A percentile compares a stretch with the other conserved stretches of the same genome.
Evolutionary conservation across 2,329 filamentous ascomycete species (phyloP).

Genomic region (Talaromyces sp.): DNA sequence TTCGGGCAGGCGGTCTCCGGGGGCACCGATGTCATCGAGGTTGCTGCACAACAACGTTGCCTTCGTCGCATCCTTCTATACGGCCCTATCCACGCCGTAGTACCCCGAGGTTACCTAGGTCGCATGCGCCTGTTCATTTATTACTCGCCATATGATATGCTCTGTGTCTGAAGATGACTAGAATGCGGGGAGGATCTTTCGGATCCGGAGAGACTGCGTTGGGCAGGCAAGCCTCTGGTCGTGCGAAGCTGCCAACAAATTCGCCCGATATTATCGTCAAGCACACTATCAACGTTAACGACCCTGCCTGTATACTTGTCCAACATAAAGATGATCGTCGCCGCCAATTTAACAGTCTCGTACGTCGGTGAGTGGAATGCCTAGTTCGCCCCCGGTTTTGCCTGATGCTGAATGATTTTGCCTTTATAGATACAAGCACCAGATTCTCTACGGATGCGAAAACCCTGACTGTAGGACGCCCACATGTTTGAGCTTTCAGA

Average conservation of each 20-base stretch:
- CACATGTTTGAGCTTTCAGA: conserved; percentile 76
- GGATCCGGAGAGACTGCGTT: conserved; percentile 5
- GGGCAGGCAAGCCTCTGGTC: conserved; percentile 13
- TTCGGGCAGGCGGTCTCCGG: conserved; percentile 1
- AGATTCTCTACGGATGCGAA: conserved; percentile 78
- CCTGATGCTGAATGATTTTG: conserved; percentile 1
- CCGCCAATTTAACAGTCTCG: conserved; percentile 53
- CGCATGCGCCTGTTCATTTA: background rate
- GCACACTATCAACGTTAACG: conserved; percentile 36
- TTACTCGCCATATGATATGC: background rate
- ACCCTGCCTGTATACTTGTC: conserved; percentile 32
- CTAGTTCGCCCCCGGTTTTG: background rate
- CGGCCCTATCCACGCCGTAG: background rate
- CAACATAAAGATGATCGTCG: conserved; percentile 38
- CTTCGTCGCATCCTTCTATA: background rate
- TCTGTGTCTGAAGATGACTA: conserved; percentile 31
- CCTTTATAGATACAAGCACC: conserved; percentile 63
- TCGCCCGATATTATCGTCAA: conserved; percentile 35
- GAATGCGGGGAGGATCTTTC: conserved; percentile 32
- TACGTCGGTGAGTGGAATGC: conserved; percentile 55
- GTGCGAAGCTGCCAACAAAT: conserved; percentile 37
- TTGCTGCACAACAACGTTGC: background rate
- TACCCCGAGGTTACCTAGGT: background rate
- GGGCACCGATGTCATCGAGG: background rate
- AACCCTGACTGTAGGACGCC: conserved; percentile 64